Conservation (phyloP, 2,329 filamentous ascomycete genomes). For the Exophiala dermatitidis region DNA sequence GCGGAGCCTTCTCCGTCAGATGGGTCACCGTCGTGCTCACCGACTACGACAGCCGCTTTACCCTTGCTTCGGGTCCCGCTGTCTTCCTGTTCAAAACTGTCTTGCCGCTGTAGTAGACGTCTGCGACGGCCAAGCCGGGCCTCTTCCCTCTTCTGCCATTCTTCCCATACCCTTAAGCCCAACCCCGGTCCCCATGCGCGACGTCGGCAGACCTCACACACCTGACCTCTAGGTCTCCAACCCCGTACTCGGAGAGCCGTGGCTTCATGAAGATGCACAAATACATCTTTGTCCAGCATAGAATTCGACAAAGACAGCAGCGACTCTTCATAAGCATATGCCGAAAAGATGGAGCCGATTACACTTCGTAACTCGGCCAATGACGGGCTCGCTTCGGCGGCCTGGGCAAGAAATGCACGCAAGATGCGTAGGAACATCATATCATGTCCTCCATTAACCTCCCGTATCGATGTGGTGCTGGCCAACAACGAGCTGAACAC, state of each 20-base stretch:
- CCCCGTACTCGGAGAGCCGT: conserved; percentile 70
- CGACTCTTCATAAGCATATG: conserved; percentile 90
- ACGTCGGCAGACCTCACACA: conserved; percentile 76
- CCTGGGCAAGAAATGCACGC: conserved; percentile 77
- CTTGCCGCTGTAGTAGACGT: conserved; percentile 1
- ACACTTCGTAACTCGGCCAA: conserved; percentile 80
- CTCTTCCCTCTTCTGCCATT: conserved; percentile 61
- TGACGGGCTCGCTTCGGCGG: conserved; percentile 73
- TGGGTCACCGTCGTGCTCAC: conserved; percentile 3
- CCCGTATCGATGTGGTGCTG: conserved; percentile 53
- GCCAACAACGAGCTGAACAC: conserved; percentile 81
- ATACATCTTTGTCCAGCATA: conserved; percentile 81
- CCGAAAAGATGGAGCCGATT: conserved; percentile 81
- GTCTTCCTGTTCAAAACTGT: conserved; percentile 10
- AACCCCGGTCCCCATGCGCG: conserved; percentile 86
- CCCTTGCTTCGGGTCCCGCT: conserved; percentile 19
- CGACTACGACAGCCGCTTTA: conserved; percentile 18
- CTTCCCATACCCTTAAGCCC: conserved; percentile 67
- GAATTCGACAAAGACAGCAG: conserved; percentile 78
- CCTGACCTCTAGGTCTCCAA: conserved; percentile 80
- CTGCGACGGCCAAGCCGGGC: conserved; percentile 27
- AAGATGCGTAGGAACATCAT: conserved; percentile 82
- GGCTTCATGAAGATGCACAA: conserved; percentile 70
- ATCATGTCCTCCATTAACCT: conserved; percentile 39
- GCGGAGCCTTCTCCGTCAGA: conserved; percentile 3